phyloP scores from a whole-genome alignment of 2,329 filamentous ascomycete species.

The Apiospora kogelbergensis region DNA sequence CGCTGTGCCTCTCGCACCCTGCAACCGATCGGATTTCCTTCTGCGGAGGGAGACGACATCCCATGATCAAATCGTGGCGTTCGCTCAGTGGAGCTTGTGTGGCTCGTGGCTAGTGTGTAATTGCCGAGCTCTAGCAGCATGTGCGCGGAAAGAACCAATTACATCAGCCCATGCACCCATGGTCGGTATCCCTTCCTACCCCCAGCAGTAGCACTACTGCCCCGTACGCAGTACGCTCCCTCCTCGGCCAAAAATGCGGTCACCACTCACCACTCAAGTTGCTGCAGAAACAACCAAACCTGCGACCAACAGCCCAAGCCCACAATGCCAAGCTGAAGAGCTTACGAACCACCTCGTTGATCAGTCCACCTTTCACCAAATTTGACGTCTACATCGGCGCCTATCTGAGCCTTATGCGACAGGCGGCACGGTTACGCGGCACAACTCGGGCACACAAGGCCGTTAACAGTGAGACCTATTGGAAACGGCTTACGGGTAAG shows the following conservation, averaged over 20 bases:
- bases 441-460: neutral
- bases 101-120: neutral
- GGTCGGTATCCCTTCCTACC: too few species aligned
- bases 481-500: neutral
- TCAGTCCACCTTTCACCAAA: neutral
- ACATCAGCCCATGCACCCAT: too few species aligned
- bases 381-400: neutral
- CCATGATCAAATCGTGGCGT: neutral
- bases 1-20: neutral
- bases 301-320: neutral
- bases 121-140: neutral
- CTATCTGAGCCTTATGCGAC: neutral
- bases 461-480: neutral
- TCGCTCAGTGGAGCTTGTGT: neutral
- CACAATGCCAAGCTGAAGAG: conserved; percentile 5
- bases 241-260: too few species aligned
- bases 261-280: too few species aligned
- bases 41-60: neutral
- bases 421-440: neutral
- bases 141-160: neutral
- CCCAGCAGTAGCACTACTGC: too few species aligned
- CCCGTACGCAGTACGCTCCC: too few species aligned
- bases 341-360: neutral
- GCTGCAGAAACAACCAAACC: too few species aligned
- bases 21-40: neutral